These are phyloP conservation scores for Lactarius vividus DNA, from an alignment of 768 basidiomycete genomes.

Conservation along the genomic window DNA sequence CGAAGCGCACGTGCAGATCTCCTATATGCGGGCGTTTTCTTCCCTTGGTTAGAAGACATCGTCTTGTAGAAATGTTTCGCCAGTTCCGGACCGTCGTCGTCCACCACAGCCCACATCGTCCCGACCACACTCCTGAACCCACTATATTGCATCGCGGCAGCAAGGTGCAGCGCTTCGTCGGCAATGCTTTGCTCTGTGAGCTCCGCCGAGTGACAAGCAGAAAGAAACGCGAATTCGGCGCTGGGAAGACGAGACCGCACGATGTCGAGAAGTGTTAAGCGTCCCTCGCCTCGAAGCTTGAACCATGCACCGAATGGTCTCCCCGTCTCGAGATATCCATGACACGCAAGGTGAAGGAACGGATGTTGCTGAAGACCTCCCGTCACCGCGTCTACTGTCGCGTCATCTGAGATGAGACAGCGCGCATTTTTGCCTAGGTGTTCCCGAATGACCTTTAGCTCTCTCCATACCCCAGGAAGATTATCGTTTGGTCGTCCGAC, in stretches of 20 bases:
- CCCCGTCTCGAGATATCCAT: background rate
- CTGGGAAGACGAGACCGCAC: background rate
- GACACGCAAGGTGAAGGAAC: slow-evolving; percentile 11
- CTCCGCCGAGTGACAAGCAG: slow-evolving; percentile 10
- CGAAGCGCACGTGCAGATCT: slow-evolving; percentile 1
- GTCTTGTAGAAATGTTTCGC: slow-evolving; percentile 12
- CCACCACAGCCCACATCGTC: slow-evolving; percentile 21
- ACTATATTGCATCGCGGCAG: slow-evolving; percentile 15
- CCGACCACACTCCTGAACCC: slow-evolving; percentile 21
- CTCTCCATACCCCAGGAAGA: slow-evolving; percentile 1
- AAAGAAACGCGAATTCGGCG: slow-evolving; percentile 14
- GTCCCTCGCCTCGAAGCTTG: background rate
- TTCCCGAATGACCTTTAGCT: background rate
- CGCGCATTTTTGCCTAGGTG: background rate
- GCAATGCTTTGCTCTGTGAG: background rate
- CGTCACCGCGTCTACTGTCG: background rate
- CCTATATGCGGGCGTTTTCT: background rate
- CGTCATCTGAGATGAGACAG: background rate
- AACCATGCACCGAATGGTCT: slow-evolving; percentile 8
- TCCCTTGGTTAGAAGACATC: background rate
- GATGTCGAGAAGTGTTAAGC: background rate
- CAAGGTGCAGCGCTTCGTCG: slow-evolving; percentile 6
- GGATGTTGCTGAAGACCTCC: background rate
- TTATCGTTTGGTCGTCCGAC: background rate
- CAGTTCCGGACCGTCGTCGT: slow-evolving; percentile 15